phyloP scores from a whole-genome alignment of 345 rosid genomes.

The Microcos paniculata region DNA sequence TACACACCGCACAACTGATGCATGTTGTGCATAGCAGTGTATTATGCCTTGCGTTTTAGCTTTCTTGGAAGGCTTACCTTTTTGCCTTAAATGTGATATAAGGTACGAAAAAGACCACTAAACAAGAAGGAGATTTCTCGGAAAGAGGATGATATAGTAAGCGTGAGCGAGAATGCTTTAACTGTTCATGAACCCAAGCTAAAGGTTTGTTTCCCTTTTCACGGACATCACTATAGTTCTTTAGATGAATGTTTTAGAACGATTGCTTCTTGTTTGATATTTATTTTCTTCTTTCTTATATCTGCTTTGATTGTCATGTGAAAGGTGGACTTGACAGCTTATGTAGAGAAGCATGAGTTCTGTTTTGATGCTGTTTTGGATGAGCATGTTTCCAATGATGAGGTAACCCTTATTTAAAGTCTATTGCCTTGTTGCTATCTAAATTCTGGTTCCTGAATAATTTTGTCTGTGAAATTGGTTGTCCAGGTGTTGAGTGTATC shows the following conservation, averaged over 20 bases:
- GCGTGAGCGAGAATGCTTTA: conserved; percentile 66
- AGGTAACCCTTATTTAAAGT: conserved; percentile 46
- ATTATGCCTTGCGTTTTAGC: neutral
- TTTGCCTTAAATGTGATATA: conserved; percentile 7
- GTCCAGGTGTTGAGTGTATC: neutral
- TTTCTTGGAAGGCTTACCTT: conserved; percentile 4
- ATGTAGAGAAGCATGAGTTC: conserved; percentile 95
- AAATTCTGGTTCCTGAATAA: neutral
- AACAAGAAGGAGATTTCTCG: conserved; percentile 84
- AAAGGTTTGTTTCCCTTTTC: conserved; percentile 60
- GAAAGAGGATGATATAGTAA: conserved; percentile 94
- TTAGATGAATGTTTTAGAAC: neutral
- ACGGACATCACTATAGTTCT: neutral
- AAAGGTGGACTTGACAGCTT: conserved; percentile 99
- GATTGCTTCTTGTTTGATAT: neutral
- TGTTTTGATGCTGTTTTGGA: conserved; percentile 98
- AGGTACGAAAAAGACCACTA: conserved; percentile 96
- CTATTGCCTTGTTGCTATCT: neutral
- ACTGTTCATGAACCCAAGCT: conserved; percentile 91
- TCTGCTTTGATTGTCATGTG: conserved; percentile 28
- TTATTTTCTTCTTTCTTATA: conserved; percentile 2
- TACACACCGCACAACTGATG: neutral
- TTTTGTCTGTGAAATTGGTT: neutral
- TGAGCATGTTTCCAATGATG: conserved; percentile 79
- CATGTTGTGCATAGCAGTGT: neutral